phyloP scores from a whole-genome alignment of 1,284 basidiomycete species.

The Tilletia indica region DNA sequence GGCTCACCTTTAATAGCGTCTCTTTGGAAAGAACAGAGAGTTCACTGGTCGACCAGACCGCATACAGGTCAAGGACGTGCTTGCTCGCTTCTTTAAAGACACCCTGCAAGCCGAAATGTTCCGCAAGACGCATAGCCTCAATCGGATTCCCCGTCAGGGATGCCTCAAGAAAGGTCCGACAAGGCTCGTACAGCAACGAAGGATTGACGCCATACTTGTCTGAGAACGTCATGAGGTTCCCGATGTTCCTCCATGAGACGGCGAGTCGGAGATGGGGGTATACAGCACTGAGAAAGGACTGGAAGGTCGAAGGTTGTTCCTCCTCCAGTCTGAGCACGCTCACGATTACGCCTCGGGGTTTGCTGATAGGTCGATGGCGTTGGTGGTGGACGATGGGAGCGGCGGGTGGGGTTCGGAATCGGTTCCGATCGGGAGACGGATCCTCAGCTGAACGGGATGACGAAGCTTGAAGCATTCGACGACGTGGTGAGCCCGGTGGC shows the following conservation, averaged over 20 bases:
- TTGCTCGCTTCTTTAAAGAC: conserved; percentile 38
- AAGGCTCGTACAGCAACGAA: conserved; percentile 29
- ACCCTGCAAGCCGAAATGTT: conserved; percentile 33
- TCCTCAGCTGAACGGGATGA: not conserved
- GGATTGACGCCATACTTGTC: conserved; percentile 39
- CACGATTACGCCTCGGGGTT: conserved; percentile 11
- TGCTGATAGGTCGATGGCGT: conserved; percentile 15
- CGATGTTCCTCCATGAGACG: conserved; percentile 39
- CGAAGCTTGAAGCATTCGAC: not conserved
- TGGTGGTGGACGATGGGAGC: not conserved
- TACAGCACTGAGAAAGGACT: conserved; percentile 36
- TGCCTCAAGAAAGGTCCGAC: conserved; percentile 31
- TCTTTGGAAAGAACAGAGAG: conserved; percentile 28
- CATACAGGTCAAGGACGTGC: conserved; percentile 44
- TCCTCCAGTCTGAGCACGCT: conserved; percentile 35
- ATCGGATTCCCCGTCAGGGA: conserved; percentile 42
- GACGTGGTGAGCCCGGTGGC: conserved; percentile 25
- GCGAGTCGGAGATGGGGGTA: conserved; percentile 40
- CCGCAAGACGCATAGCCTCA: conserved; percentile 42
- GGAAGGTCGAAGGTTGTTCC: conserved; percentile 37
- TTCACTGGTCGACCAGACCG: conserved; percentile 35
- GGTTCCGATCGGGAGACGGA: not conserved
- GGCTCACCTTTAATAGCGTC: conserved; percentile 31
- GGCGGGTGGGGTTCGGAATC: not conserved
- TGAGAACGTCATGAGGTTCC: conserved; percentile 32